Base-by-base conservation (phyloP, 768 basidiomycete species). In the Thelephora ganbajun region DNA sequence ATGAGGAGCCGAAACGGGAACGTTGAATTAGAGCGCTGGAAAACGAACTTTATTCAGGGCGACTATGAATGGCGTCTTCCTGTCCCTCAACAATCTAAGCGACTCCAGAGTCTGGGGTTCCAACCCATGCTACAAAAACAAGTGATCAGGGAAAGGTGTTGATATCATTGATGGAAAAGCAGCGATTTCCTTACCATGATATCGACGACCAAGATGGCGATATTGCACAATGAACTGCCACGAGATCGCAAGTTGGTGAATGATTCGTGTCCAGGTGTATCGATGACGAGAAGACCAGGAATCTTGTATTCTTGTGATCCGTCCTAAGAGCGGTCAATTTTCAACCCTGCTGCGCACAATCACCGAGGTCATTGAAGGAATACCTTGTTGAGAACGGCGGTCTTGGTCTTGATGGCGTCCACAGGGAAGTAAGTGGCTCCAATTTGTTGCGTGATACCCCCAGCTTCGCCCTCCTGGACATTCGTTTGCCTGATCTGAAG, bases 371-470 rank as follows among this genome's bases (percentile, higher is more conserved):
- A 42, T 35, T 43, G 36, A 30, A 42, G 30, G 56, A 63, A 47
- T 53, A 81, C 89, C 65, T 75, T 83, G 67, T 97, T 94, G 68
- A 98, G 67, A n/a, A 97, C 92, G 12, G 71, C 71, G 5, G 96
- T 98, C 73, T 98, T 98, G 35, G 76, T 76, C 66, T 80, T 79
- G 64, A 99, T 96, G 6, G 94, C 93, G 5, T 90, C 86, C 30
- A 85, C 83, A 33, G 96, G 96, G 79, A 99, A 98, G 71, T 93
- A 99, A 0, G 96, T 98, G 18, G 96, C 96, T 72, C 96, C 96
- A 54, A 99, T 99, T 63, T 99, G 96, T 64, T 98, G 96, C 0
- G 96, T 99, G 63, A 99, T 99, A 68, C 96, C 96, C 54, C 96
- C 96, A 2, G 96, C 96, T 76, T 99, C 96, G 47, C 96, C 96